phyloP scores from a whole-genome alignment of 495 filamentous ascomycete genomes.

The Penicillium simplicissimum region DNA sequence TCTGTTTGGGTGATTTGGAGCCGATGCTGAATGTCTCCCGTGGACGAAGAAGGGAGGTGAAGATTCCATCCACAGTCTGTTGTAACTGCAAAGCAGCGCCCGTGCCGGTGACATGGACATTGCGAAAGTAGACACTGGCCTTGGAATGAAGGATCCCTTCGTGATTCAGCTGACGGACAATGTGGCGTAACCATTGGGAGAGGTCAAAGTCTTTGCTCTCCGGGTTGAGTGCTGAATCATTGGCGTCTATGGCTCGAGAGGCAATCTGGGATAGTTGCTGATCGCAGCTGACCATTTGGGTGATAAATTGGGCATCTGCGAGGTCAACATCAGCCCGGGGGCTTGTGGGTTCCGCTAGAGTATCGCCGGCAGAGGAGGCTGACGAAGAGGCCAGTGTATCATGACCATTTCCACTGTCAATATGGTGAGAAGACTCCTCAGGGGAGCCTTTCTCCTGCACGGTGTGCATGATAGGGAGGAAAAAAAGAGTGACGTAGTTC shows the following conservation, averaged over 20 bases:
- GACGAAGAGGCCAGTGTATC: not conserved
- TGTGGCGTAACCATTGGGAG: not conserved
- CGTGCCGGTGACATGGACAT: not conserved
- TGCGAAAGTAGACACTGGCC: not conserved
- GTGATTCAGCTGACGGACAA: not conserved
- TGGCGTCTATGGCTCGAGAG: not conserved
- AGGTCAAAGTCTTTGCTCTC: not conserved
- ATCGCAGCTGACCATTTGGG: slow-evolving; percentile 1
- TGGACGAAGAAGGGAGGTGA: not conserved
- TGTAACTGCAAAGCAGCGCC: not conserved
- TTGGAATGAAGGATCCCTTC: not conserved
- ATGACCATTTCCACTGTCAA: not conserved
- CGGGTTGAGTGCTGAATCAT: not conserved
- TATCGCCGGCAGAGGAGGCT: not conserved
- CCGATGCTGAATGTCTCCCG: not conserved
- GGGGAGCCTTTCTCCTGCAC: not conserved
- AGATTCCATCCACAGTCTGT: not conserved
- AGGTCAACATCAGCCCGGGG: not conserved
- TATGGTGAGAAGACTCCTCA: not conserved
- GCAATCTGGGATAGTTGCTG: not conserved
- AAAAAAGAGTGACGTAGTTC: not conserved
- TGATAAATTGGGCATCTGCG: not conserved
- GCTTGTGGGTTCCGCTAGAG: not conserved
- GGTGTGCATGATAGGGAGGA: not conserved
- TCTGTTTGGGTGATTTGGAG: slow-evolving; percentile 7